phyloP scores from a whole-genome alignment of 2,329 filamentous ascomycete genomes.

The Ophiosphaerella herpotricha region DNA sequence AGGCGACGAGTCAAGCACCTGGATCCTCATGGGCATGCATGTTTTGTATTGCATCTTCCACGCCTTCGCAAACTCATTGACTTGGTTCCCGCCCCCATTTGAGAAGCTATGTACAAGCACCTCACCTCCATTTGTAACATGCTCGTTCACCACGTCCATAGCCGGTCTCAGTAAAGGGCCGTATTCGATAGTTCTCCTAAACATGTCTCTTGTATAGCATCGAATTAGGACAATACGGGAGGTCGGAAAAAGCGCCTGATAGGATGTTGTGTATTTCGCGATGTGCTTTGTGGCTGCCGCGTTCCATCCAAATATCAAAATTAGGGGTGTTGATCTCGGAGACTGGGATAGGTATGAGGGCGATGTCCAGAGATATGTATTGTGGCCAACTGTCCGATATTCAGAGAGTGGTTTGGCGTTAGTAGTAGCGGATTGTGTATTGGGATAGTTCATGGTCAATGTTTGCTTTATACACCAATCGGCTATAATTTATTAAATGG shows the following conservation, averaged over 20 bases:
- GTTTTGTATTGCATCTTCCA: constrained; percentile 28
- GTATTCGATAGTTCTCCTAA: constrained; percentile 25
- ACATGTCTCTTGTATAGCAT: constrained; percentile 37
- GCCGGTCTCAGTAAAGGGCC: constrained; percentile 27
- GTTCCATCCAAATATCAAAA: constrained; percentile 44
- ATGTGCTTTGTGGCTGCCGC: constrained; percentile 43
- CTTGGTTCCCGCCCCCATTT: constrained; percentile 43
- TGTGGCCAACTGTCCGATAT: constrained; percentile 40
- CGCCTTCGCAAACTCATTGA: constrained; percentile 38
- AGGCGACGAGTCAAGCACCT: constrained; percentile 42
- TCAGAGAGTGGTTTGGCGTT: constrained; percentile 30
- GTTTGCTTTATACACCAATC: no score
- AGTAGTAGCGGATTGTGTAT: constrained; percentile 4
- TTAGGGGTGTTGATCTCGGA: constrained; percentile 22
- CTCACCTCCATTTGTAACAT: constrained; percentile 26
- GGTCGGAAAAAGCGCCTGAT: constrained; percentile 38
- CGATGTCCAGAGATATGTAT: constrained; percentile 40
- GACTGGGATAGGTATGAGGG: constrained; percentile 13
- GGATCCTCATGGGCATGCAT: constrained; percentile 32
- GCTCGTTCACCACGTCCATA: constrained; percentile 28
- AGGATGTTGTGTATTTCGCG: constrained; percentile 42
- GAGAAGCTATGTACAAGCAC: constrained; percentile 43
- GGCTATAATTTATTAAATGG: no score
- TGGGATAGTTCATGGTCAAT: constrained; percentile 11
- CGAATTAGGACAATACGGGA: constrained; percentile 38